Evolutionary conservation across 441 rosid species (phyloP).

Genomic region (Euphorbia celastroides): DNA sequence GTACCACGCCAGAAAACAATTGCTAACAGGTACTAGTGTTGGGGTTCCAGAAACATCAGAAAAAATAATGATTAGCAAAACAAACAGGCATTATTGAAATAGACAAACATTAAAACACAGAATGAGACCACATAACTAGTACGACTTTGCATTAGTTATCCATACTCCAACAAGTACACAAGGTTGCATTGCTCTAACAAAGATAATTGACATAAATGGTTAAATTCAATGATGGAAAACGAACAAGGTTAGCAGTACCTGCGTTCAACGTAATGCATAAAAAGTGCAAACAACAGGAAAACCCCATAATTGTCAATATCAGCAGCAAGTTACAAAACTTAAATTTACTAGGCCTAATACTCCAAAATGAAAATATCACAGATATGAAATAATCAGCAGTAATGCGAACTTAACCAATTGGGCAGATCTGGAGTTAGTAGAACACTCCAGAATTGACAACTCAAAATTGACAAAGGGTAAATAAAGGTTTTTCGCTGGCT

Average conservation of each 20-base stretch:
- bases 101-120: neutral
- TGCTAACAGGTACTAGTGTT: neutral
- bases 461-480: neutral
- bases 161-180: neutral
- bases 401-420: neutral
- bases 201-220: slow-evolving; percentile 8
- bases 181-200: neutral
- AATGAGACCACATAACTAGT: neutral
- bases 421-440: too few relatives aligned
- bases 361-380: too few relatives aligned
- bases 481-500: too few relatives aligned
- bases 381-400: too few relatives aligned
- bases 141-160: neutral
- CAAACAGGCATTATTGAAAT: neutral
- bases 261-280: slow-evolving; percentile 1
- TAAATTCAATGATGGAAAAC: neutral
- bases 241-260: neutral
- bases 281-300: slow-evolving; percentile 1
- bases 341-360: neutral
- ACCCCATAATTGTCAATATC: neutral
- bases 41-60: neutral
- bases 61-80: slow-evolving; percentile 1
- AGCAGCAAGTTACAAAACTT: too few relatives aligned
- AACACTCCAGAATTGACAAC: neutral
- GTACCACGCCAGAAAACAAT: neutral